Percentiles rank a stretch among this genome's conserved stretches.
These are phyloP conservation scores for Brassica balearica DNA, from an alignment of 441 rosid genomes.

Conservation along the genomic window DNA sequence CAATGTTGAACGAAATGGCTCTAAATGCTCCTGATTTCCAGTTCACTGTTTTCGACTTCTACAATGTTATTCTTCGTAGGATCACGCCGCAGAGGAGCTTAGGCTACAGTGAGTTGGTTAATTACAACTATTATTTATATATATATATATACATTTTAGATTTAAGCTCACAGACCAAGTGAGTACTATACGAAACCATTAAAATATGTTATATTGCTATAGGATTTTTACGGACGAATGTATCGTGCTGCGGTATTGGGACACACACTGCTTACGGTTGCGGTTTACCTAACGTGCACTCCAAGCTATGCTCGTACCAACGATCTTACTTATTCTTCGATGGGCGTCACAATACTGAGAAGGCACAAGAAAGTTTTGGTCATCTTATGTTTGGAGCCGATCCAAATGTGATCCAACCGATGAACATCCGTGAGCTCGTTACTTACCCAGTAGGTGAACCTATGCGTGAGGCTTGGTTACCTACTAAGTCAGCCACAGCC, in stretches of 20 bases:
- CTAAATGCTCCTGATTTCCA: conserved; percentile 41
- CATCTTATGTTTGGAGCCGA: conserved; percentile 43
- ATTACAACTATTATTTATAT: background rate
- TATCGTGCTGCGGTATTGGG: conserved; percentile 41
- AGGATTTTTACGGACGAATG: conserved; percentile 20
- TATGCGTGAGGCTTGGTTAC: conserved; percentile 37
- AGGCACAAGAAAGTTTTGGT: conserved; percentile 36
- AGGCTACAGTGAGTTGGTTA: conserved; percentile 38
- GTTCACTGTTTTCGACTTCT: conserved; percentile 50
- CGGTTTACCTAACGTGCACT: conserved; percentile 39
- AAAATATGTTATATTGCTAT: conserved; percentile 23
- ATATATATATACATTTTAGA: background rate
- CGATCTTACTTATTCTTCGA: conserved; percentile 42
- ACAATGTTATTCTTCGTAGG: conserved; percentile 38
- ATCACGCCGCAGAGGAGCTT: conserved; percentile 3
- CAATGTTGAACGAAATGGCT: conserved; percentile 30
- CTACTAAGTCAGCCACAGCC: conserved; percentile 11
- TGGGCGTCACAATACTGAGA: conserved; percentile 46
- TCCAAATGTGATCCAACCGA: conserved; percentile 36
- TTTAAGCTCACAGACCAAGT: background rate
- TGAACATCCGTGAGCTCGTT: conserved; percentile 41
- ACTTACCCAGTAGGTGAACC: conserved; percentile 34
- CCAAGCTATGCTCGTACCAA: conserved; percentile 39
- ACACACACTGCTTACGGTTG: conserved; percentile 45
- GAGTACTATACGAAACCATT: conserved; percentile 28